These are phyloP conservation scores for Phytophthora citrophthora DNA, from an alignment of 352 stramenopile species.

Conservation along the genomic window DNA sequence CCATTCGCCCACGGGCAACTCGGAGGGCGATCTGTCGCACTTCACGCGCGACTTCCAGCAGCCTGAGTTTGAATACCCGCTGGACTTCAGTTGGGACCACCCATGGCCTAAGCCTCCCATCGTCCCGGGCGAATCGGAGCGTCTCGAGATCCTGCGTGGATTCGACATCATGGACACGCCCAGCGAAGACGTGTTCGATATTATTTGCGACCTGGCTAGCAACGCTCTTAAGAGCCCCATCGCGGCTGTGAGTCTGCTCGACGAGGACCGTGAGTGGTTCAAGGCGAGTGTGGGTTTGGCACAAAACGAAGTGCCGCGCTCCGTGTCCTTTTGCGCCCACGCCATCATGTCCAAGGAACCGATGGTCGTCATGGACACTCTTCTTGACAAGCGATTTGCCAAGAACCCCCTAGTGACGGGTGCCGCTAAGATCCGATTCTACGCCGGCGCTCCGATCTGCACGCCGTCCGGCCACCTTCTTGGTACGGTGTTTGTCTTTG, in stretches of 20 bases:
- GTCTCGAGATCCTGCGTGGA: slow-evolving; percentile 76
- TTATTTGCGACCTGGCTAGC: slow-evolving; percentile 88
- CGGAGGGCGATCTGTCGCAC: slow-evolving; percentile 76
- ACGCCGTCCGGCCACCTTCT: slow-evolving; percentile 84
- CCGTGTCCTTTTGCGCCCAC: slow-evolving; percentile 87
- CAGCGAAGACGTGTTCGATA: slow-evolving; percentile 89
- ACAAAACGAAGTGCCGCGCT: slow-evolving; percentile 88
- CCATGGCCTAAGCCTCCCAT: slow-evolving; percentile 87
- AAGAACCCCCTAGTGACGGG: slow-evolving; percentile 89
- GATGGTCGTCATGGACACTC: slow-evolving; percentile 90
- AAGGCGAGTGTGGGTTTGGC: slow-evolving; percentile 86
- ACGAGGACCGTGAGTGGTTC: slow-evolving; percentile 90
- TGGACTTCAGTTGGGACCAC: slow-evolving; percentile 91
- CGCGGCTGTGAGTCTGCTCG: slow-evolving; percentile 81
- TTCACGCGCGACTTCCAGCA: slow-evolving; percentile 84
- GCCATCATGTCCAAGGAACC: slow-evolving; percentile 90
- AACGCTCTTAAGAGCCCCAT: slow-evolving; percentile 90
- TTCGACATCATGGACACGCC: slow-evolving; percentile 91
- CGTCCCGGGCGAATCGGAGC: slow-evolving; percentile 69
- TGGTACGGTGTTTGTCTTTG: slow-evolving; percentile 88
- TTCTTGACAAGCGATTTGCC: slow-evolving; percentile 85
- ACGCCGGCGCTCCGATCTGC: slow-evolving; percentile 82
- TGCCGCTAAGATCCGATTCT: slow-evolving; percentile 88
- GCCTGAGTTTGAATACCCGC: slow-evolving; percentile 83
- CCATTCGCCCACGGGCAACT: slow-evolving; percentile 82